A percentile compares a stretch with the other conserved stretches of the same genome.
Evolutionary conservation across 2,329 filamentous ascomycete genomes (phyloP).

Genomic region (Colletotrichum neosansevieriae): DNA sequence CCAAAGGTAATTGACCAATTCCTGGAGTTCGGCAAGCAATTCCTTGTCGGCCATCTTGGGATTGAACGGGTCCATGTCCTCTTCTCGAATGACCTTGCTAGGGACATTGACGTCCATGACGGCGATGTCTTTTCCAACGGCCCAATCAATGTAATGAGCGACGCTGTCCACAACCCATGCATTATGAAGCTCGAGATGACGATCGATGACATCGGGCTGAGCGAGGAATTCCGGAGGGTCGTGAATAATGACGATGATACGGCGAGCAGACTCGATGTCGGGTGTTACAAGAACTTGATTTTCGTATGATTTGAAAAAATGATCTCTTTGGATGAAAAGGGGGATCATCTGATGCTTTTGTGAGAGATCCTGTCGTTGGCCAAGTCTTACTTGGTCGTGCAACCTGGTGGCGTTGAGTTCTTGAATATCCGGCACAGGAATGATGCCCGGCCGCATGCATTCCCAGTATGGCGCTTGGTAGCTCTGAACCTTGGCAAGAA

Average conservation of each 20-base stretch:
- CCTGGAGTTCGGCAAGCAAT: slow-evolving; percentile 72
- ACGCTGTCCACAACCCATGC: slow-evolving; percentile 88
- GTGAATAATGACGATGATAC: slow-evolving; percentile 87
- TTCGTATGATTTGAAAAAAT: slow-evolving; percentile 81
- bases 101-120: slow-evolving; percentile 95
- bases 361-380: slow-evolving; percentile 78
- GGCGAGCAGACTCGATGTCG: slow-evolving; percentile 73
- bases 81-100: slow-evolving; percentile 75
- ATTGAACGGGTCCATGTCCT: slow-evolving; percentile 64
- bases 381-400: slow-evolving; percentile 83
- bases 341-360: slow-evolving; percentile 82
- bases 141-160: slow-evolving; percentile 87
- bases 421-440: slow-evolving; percentile 65
- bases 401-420: slow-evolving; percentile 71
- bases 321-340: slow-evolving; percentile 81
- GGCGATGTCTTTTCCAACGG: slow-evolving; percentile 78
- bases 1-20: slow-evolving; percentile 90
- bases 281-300: slow-evolving; percentile 88
- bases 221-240: slow-evolving; percentile 84
- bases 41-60: slow-evolving; percentile 58
- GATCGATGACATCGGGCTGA: slow-evolving; percentile 76
- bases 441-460: slow-evolving; percentile 80
- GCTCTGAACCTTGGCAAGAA: slow-evolving; percentile 70
- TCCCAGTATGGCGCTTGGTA: slow-evolving; percentile 83
- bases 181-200: slow-evolving; percentile 84